Percentiles rank a stretch among this genome's conserved stretches.
These are phyloP conservation scores for Lichtheimia hyalospora DNA, from an alignment of 371 early-diverging fungal genomes.

Conservation along the genomic window DNA sequence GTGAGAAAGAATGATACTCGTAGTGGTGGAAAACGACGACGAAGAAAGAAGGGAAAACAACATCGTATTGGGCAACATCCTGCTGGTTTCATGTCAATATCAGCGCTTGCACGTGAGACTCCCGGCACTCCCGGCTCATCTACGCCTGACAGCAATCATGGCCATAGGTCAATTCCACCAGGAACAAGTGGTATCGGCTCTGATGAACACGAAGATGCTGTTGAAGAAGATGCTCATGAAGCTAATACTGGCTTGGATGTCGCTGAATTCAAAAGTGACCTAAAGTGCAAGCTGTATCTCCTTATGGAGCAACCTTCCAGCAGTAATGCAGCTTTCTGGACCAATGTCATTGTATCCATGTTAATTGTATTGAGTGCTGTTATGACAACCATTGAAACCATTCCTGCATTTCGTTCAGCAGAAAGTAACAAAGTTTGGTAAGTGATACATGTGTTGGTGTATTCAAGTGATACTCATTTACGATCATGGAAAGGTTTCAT, in stretches of 20 bases:
- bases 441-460: neutral
- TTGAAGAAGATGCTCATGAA: constrained; percentile 66
- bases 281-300: constrained; percentile 65
- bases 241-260: constrained; percentile 1
- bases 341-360: constrained; percentile 74
- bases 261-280: constrained; percentile 27
- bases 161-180: neutral
- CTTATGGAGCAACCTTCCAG: constrained; percentile 74
- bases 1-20: no score
- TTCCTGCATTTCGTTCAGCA: constrained; percentile 71
- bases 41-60: neutral
- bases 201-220: constrained; percentile 35
- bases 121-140: neutral
- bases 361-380: constrained; percentile 77
- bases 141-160: neutral
- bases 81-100: constrained; percentile 15
- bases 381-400: constrained; percentile 84
- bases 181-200: neutral
- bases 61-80: constrained; percentile 10
- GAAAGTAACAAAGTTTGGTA: constrained; percentile 66
- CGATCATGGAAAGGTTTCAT: constrained; percentile 59
- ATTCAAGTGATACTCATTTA: neutral
- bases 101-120: constrained; percentile 12
- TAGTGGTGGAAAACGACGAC: neutral
- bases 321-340: constrained; percentile 70